These are phyloP conservation scores for Aureobasidium sp. DNA, from an alignment of 2,329 filamentous ascomycete species.

Conservation along the genomic window DNA sequence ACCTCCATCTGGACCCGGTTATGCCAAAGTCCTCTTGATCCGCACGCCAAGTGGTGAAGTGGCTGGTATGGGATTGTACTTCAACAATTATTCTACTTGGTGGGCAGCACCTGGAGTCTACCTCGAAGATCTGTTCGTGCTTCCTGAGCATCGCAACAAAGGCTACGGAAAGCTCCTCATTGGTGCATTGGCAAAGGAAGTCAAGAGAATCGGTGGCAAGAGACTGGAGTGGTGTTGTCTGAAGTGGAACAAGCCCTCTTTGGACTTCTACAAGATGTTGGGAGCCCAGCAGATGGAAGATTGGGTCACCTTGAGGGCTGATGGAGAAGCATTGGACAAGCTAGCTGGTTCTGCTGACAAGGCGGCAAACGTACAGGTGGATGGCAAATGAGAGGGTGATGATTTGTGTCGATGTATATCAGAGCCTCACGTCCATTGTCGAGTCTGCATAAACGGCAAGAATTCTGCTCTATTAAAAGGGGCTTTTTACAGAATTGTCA, in stretches of 20 bases:
- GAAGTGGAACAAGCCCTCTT: slow-evolving; percentile 87
- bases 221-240: slow-evolving; percentile 86
- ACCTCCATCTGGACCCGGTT: slow-evolving; percentile 43
- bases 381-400: background rate
- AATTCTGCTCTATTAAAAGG: background rate
- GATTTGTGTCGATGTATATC: background rate
- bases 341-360: slow-evolving; percentile 39
- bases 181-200: slow-evolving; percentile 70
- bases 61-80: slow-evolving; percentile 82
- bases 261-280: slow-evolving; percentile 66
- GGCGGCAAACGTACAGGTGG: background rate
- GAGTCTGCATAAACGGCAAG: background rate
- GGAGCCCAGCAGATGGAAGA: slow-evolving; percentile 62
- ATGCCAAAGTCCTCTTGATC: slow-evolving; percentile 70
- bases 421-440: background rate
- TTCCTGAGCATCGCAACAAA: slow-evolving; percentile 59
- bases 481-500: background rate
- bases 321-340: slow-evolving; percentile 57
- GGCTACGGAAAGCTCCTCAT: slow-evolving; percentile 77
- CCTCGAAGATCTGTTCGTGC: slow-evolving; percentile 87
- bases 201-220: slow-evolving; percentile 62
- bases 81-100: slow-evolving; percentile 96
- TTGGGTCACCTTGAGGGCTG: slow-evolving; percentile 71
- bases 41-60: slow-evolving; percentile 33
- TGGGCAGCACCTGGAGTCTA: slow-evolving; percentile 80